phyloP scores from a whole-genome alignment of 164 flowering plant genomes.

The Magnolia sinica region DNA sequence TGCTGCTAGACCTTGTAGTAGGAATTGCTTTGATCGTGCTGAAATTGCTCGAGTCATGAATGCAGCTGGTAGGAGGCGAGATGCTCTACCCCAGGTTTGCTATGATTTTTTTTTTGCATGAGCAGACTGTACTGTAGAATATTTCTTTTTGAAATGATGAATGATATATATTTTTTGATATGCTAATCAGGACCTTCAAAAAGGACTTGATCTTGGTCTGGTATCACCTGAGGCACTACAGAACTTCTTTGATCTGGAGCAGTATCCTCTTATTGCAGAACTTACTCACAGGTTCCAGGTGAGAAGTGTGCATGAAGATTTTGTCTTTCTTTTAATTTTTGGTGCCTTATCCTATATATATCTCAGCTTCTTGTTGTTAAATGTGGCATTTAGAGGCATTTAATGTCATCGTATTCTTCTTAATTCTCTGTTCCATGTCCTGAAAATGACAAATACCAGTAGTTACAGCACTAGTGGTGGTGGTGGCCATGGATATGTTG shows the following conservation, averaged over 20 bases:
- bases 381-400: neutral
- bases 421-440: neutral
- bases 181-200: constrained; percentile 79
- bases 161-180: constrained; percentile 9
- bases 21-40: constrained; percentile 97
- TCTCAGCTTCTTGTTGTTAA: neutral
- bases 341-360: neutral
- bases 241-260: constrained; percentile 93
- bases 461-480: neutral
- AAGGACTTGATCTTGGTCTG: constrained; percentile 92
- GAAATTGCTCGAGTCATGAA: constrained; percentile 97
- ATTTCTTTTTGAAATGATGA: neutral
- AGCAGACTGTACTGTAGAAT: neutral
- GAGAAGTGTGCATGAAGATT: constrained; percentile 3
- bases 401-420: neutral
- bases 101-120: neutral
- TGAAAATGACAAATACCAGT: neutral
- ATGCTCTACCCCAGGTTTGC: constrained; percentile 89
- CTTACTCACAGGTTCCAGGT: constrained; percentile 88
- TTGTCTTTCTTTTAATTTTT: neutral
- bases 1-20: constrained; percentile 88
- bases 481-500: neutral
- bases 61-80: constrained; percentile 93
- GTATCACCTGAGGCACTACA: constrained; percentile 92
- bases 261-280: constrained; percentile 79